Percentiles rank a stretch among this genome's conserved stretches.
phyloP scores from a whole-genome alignment of 768 basidiomycete genomes.

The Tricholoma terreum region DNA sequence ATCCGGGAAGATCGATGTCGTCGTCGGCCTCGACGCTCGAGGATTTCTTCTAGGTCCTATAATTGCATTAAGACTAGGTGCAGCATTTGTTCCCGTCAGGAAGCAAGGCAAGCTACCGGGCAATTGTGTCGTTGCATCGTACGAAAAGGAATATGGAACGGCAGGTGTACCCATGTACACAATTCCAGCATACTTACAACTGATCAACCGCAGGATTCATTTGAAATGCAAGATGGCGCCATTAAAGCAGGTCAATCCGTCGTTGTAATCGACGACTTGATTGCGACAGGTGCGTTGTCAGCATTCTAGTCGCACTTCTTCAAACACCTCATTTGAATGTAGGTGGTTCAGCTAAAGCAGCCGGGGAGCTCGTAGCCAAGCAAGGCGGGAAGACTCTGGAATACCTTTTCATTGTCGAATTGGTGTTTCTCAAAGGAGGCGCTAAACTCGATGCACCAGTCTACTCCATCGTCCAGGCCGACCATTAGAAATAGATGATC shows the following conservation, averaged over 20 bases:
- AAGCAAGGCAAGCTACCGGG: constrained; percentile 97
- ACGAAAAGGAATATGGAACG: constrained; percentile 91
- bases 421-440: constrained; percentile 69
- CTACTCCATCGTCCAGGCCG: constrained; percentile 83
- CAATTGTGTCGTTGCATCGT: constrained; percentile 65
- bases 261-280: constrained; percentile 89
- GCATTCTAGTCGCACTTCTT: not conserved
- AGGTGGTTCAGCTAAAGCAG: constrained; percentile 94
- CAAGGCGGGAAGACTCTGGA: constrained; percentile 84
- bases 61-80: constrained; percentile 85
- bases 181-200: not conserved
- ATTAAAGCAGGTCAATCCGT: constrained; percentile 82
- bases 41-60: constrained; percentile 95
- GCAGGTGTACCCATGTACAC: constrained; percentile 22
- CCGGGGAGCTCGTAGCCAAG: constrained; percentile 82
- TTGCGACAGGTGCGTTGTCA: constrained; percentile 76
- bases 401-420: constrained; percentile 92
- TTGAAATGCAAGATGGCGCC: constrained; percentile 91
- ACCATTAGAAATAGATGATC: constrained; percentile 43
- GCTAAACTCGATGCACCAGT: constrained; percentile 81
- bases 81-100: constrained; percentile 93
- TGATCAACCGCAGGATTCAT: constrained; percentile 61
- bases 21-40: constrained; percentile 94
- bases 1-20: constrained; percentile 76
- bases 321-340: constrained; percentile 1